Base-by-base conservation (phyloP, 2,329 filamentous ascomycete species). In the Juglanconis oblonga region DNA sequence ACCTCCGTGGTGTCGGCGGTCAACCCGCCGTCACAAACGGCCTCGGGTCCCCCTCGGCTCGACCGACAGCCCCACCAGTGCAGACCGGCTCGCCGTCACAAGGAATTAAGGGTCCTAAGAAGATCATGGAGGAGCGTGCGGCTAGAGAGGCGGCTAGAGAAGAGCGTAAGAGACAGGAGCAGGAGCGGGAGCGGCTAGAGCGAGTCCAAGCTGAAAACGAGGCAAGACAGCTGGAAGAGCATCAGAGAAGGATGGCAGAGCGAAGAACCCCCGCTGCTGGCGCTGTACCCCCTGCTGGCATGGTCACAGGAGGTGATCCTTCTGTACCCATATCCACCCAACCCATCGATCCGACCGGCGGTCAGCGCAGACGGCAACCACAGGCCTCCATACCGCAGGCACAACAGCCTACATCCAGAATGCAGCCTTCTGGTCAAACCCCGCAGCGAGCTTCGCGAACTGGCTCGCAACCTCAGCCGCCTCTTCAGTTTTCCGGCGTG, bases 101-200 rank as follows among this genome's bases (percentile, higher is more conserved):
- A 57, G 87, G 89, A 32, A 90, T 97, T 62, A 86, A 89, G 66
- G 93, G 92, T 40, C 94, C 94, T 14, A 87, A 90, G 65, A 90
- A 94, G 77, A 94, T 98, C 69, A 96, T 97, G 93, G 87, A 91
- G 74, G 88, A 93, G 72, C 87, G 93, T 59, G 83, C 85, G 58
- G 90, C 90, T 65, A 84, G 93, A 64, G 91, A 96, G 73, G 85
- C 83, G 70, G 86, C 88, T 32, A 80, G 88, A 60, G 55, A 57
- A 36, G 59, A 63, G 51, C 61, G 61, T 11, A 55, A 38, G 53
- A 47, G 53, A 38, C 83, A 86, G 64, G 82, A 84, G 69, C 83
- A 86, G 66, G 87, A 91, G 70, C 82, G 83, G 48, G 87, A 90
- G 69, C 83, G 86, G 66, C 69, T 78, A 71, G 83, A 85, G 72